A percentile compares a stretch with the other conserved stretches of the same genome.
These are phyloP conservation scores for Perkinsus chesapeaki DNA, from an alignment of 169 alveolate species.

Conservation along the genomic window DNA sequence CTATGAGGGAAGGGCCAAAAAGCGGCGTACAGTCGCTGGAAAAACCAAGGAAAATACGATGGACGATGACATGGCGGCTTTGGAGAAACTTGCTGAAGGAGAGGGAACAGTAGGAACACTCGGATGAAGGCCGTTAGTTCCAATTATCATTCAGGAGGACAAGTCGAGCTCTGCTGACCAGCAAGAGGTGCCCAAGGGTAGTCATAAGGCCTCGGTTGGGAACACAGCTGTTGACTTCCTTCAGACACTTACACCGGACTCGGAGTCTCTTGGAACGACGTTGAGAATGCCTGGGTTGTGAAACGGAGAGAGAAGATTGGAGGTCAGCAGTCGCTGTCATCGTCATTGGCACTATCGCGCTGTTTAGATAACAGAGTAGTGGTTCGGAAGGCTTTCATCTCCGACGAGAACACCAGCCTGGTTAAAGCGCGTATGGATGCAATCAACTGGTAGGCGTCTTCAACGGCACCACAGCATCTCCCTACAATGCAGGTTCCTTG, in stretches of 20 bases:
- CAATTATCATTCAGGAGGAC: too few relatives aligned
- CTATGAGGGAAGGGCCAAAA: not conserved
- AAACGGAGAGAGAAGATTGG: not conserved
- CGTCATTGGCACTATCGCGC: not conserved
- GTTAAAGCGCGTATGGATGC: not conserved
- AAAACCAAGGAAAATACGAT: not conserved
- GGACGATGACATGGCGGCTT: not conserved
- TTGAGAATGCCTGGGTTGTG: not conserved
- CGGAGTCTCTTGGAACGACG: not conserved
- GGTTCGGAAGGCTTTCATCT: not conserved
- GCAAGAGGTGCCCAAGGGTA: not conserved
- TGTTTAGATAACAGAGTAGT: not conserved
- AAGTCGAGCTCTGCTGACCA: too few relatives aligned
- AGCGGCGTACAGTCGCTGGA: not conserved
- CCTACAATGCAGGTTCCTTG: not conserved
- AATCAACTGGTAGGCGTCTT: not conserved
- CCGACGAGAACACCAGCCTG: not conserved
- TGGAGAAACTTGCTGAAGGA: not conserved
- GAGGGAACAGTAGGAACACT: too few relatives aligned
- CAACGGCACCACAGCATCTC: not conserved
- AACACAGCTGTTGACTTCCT: not conserved
- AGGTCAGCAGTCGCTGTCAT: not conserved
- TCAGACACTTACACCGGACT: not conserved
- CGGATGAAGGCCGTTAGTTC: too few relatives aligned
- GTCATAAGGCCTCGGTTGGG: not conserved